Evolutionary conservation across 2,329 filamentous ascomycete genomes (phyloP).

Genomic region (Bertia moriformis): DNA sequence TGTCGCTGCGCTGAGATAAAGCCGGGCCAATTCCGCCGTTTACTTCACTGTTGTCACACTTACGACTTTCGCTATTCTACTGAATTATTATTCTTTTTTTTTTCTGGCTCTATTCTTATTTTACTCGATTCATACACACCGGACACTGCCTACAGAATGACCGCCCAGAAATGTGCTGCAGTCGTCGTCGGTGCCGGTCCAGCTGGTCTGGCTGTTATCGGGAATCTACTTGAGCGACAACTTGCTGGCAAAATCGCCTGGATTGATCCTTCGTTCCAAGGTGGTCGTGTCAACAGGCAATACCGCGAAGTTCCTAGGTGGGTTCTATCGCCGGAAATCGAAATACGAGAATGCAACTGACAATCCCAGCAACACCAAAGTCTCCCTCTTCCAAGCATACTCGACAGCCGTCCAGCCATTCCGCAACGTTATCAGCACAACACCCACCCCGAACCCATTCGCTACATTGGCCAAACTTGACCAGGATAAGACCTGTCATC

Average conservation of each 20-base stretch:
- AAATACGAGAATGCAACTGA: too few relatives aligned
- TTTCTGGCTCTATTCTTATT: too few relatives aligned
- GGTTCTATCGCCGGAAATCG: too few relatives aligned
- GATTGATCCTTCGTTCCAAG: slow-evolving; percentile 41
- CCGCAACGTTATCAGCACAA: slow-evolving; percentile 28
- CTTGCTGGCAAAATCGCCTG: slow-evolving; percentile 36
- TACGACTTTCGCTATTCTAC: too few relatives aligned
- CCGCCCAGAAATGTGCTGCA: slow-evolving; percentile 24
- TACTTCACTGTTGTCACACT: too few relatives aligned
- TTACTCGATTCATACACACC: too few relatives aligned
- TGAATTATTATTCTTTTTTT: too few relatives aligned
- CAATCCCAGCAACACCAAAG: slow-evolving; percentile 43
- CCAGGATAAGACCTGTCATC: slow-evolving; percentile 38
- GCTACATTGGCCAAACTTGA: slow-evolving; percentile 34
- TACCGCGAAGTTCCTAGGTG: slow-evolving; percentile 44
- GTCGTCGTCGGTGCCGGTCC: slow-evolving; percentile 44
- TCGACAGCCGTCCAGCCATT: slow-evolving; percentile 37
- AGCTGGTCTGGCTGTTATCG: slow-evolving; percentile 42
- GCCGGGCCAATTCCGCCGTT: too few relatives aligned
- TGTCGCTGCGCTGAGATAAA: too few relatives aligned
- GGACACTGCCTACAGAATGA: background rate
- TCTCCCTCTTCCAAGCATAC: slow-evolving; percentile 40
- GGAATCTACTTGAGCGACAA: slow-evolving; percentile 42
- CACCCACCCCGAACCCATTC: slow-evolving; percentile 35
- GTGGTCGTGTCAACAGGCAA: slow-evolving; percentile 31